Percentiles rank a stretch among this genome's conserved stretches.
These are phyloP conservation scores for Leccinum disarticulatum DNA, from an alignment of 768 basidiomycete genomes.

Conservation along the genomic window DNA sequence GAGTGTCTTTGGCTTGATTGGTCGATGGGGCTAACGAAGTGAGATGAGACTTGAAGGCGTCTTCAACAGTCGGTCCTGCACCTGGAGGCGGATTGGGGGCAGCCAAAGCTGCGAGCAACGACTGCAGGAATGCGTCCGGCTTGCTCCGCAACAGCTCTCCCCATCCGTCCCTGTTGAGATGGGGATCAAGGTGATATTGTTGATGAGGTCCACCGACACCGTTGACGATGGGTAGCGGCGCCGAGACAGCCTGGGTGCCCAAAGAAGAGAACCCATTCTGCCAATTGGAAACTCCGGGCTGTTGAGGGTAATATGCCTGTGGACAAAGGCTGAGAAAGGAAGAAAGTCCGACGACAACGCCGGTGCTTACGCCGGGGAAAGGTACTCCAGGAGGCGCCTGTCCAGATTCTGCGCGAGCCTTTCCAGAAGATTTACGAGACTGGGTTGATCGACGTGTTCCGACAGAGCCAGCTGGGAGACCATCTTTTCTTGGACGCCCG, in stretches of 20 bases:
- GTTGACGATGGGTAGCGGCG: constrained; percentile 36
- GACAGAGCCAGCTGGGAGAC: constrained; percentile 74
- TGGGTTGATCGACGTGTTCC: constrained; percentile 43
- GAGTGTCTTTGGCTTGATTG: constrained; percentile 41
- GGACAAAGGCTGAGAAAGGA: constrained; percentile 4
- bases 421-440: constrained; percentile 39
- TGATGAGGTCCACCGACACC: constrained; percentile 22
- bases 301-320: constrained; percentile 34
- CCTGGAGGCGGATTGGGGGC: constrained; percentile 63
- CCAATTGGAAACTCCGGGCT: constrained; percentile 32
- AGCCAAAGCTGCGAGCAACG: constrained; percentile 56
- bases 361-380: constrained; percentile 30
- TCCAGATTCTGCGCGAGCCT: constrained; percentile 18
- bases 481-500: constrained; percentile 79
- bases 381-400: constrained; percentile 30
- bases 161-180: constrained; percentile 63
- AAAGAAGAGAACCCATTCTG: constrained; percentile 31
- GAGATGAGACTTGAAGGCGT: constrained; percentile 78
- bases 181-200: constrained; percentile 47
- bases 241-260: constrained; percentile 28
- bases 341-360: background rate
- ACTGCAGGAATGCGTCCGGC: constrained; percentile 55
- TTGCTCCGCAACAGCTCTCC: constrained; percentile 54
- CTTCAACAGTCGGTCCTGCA: constrained; percentile 65
- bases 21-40: constrained; percentile 56